Base-by-base conservation (phyloP, 805 yeast species). In the Cyberlindnera americana region DNA sequence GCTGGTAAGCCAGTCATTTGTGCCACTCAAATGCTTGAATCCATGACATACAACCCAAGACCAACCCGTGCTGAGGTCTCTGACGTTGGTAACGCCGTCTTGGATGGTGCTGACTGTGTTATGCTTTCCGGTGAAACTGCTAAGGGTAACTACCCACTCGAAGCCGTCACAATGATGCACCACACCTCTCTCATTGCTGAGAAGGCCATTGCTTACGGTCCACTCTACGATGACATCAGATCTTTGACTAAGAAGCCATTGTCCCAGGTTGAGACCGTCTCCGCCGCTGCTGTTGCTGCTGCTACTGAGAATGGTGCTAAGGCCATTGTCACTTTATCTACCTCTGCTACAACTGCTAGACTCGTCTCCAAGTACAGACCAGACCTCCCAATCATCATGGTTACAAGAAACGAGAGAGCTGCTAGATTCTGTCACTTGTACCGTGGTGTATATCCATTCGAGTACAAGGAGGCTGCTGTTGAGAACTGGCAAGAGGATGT, bases 111-210 rank as follows among this genome's bases (percentile, higher is more conserved):
- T 61, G 99, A 93, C 76, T 93, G 99, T 85, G 98, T 93, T 66
- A 93, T 93, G 99, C 80, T 93, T 67, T 85, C 95, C 43, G 99
- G 99, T 68, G 99, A 93, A 77, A 93, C 99, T 59, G 99, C 99
- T 63, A 93, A 93, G 82, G 99, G 99, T 77, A 81, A 81, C 78
- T 93, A 93, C 77, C 99, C 99, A 67, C 69, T 82, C 50, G 95
- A 93, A 76, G 96, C 99, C 49, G 99, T 93, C 52, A 77, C 90
- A 55, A 90, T 93, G 90, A 93, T 93, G 99, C 96, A 90, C 73
- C 91, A 90, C 77, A 93, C 97, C 50, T 81, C 95, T 62, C 70
- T 91, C 61, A 83, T 88, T 61, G 98, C 99, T 60, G 99, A 93
- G 78, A 85, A 84, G 75, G 95, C 96, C 55, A 81, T 91, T 65